Conservation (phyloP, 805 yeast species). For the Hanseniaspora jakobsenii region DNA sequence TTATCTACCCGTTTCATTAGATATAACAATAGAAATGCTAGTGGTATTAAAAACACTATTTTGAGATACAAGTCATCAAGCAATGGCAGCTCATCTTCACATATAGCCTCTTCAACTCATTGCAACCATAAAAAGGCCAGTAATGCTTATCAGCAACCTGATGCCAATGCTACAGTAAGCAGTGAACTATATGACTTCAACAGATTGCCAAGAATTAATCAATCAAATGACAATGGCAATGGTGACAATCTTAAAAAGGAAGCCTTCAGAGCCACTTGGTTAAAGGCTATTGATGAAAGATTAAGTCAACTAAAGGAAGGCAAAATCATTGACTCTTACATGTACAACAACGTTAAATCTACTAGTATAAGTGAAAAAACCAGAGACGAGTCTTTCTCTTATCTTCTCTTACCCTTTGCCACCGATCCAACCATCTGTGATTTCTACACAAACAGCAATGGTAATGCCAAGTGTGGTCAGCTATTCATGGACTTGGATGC, state of each 20-base stretch:
- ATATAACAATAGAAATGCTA: too few relatives aligned
- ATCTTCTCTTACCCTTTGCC: constrained; percentile 64
- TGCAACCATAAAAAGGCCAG: constrained; percentile 7
- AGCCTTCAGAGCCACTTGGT: constrained; percentile 57
- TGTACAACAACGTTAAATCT: constrained; percentile 61
- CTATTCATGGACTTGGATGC: constrained; percentile 90
- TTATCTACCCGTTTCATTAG: too few relatives aligned
- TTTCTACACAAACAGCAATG: constrained; percentile 77
- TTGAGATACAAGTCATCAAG: too few relatives aligned
- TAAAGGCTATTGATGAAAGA: constrained; percentile 67
- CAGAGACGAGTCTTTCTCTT: constrained; percentile 64
- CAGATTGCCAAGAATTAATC: constrained; percentile 26
- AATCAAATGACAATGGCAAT: constrained; percentile 13
- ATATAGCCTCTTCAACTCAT: constrained; percentile 1
- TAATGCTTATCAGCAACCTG: constrained; percentile 33
- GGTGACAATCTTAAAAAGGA: constrained; percentile 23
- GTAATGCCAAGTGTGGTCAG: constrained; percentile 86
- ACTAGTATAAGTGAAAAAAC: constrained; percentile 61
- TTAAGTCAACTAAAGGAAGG: constrained; percentile 61
- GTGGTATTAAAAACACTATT: too few relatives aligned
- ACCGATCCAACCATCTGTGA: constrained; percentile 75
- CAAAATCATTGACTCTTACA: constrained; percentile 54
- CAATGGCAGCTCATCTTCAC: neutral
- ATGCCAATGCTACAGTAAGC: constrained; percentile 58
- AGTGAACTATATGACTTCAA: constrained; percentile 49